Base-by-base conservation (phyloP, 2,329 filamentous ascomycete genomes). In the Hypoxylon sp. region DNA sequence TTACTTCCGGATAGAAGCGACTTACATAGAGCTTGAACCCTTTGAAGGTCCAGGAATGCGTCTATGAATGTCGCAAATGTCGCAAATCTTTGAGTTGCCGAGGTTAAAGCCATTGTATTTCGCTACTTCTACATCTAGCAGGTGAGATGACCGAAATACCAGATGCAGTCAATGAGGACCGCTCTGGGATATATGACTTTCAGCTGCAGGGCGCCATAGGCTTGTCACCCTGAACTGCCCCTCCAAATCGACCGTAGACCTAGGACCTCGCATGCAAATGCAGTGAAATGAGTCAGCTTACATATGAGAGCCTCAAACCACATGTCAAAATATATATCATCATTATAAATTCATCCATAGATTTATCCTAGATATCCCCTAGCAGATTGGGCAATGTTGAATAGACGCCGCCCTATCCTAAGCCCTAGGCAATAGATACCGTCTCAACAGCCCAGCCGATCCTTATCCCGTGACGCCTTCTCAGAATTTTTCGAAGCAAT, bases 1-100 rank as follows among this genome's bases (percentile, higher is more conserved):
- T 57, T 66, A 68, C 63, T 68, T 55, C 63, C 66, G 66, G 66
- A 51, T 61, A 57, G 46, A 58, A 26, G 48, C 36, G 22, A 54
- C 51, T 62, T 56, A 20, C 11, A n/a, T n/a, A n/a, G n/a, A 49
- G 40, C 48, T 45, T 59, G 26, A 42, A n/a, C 44, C 40, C 53
- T 55, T 57, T 63, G 58, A 63, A 38, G 55, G 42, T 55, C 46
- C 61, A 26, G 42, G 36, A 56, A 28, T 33, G 9, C 30, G 14
- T 49, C 32, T 8, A 24, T 45, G 12, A 20, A n/a, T 36, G n/a
- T 49, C 16, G 20, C 18, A 18, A 33, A n/a, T n/a, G n/a, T n/a
- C n/a, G n/a, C n/a, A n/a, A n/a, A 18, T 30, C 50, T 48, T 55
- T 28, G 14, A 22, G 32, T 49, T 57, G 33, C 52, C 61, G 61